Base-by-base conservation (phyloP, 148 eudicot species). In the Rhododendron ferrugineum region DNA sequence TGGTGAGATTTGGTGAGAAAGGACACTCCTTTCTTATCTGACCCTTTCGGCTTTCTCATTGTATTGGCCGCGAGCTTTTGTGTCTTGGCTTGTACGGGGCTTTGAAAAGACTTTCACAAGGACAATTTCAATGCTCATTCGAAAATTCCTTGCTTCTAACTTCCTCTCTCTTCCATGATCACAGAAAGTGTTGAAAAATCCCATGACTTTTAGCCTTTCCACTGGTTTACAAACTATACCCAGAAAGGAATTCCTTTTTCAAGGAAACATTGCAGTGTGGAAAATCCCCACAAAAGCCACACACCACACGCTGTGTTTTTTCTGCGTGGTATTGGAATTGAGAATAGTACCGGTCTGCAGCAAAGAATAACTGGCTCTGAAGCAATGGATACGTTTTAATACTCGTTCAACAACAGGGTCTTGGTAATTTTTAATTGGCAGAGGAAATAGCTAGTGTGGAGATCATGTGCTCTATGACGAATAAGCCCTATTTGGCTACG, bases 361-460 rank as follows among this genome's bases (percentile, higher is more conserved):
- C 82, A 82, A 86, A 64, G 88, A 77, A 86, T 83, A 86, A 82
- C 78, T 78, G 46, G 13, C 72, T 58, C 23, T 73, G 84, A 86
- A 86, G 87, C 32, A 82, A 86, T 50, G 85, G 75, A 82, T 76
- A 74, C 22, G 62, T 56, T n/a, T n/a, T n/a, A n/a, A n/a, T n/a
- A n/a, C n/a, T n/a, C n/a, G n/a, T n/a, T n/a, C n/a, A n/a, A n/a
- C n/a, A n/a, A n/a, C n/a, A n/a, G n/a, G n/a, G n/a, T n/a, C 80
- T 30, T 81, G 72, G 18, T 64, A 14, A 14, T 37, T 82, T 62
- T 82, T 62, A 32, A 32, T 32, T 32, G 84, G 54, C 14, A 42
- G 74, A 72, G 34, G 80, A 64, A 74, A 23, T 52, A 49, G 52
- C 52, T 49, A 11, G 47, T 7, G n/a, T 44, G 1, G 44, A 10